These are phyloP conservation scores for Byssothecium circinans DNA, from an alignment of 2,329 filamentous ascomycete genomes.

Conservation along the genomic window DNA sequence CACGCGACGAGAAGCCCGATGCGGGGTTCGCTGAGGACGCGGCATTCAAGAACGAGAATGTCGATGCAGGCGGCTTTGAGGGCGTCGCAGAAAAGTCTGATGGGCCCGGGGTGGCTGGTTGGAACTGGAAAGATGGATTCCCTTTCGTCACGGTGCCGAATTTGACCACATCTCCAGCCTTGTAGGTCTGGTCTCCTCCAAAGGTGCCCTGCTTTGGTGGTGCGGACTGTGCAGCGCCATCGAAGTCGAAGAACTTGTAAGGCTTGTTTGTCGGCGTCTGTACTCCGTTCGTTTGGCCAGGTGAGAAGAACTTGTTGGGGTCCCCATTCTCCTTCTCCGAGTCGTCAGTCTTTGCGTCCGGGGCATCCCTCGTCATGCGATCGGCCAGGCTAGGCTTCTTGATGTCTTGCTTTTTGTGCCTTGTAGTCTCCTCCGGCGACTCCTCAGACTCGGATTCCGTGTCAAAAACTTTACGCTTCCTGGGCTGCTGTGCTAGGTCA, in stretches of 20 bases:
- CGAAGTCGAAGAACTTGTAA: constrained; percentile 34
- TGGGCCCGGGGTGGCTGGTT: constrained; percentile 29
- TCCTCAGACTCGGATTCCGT: constrained; percentile 30
- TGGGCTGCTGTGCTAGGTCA: constrained; percentile 1
- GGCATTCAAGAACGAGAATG: constrained; percentile 29
- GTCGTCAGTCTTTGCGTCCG: constrained; percentile 15
- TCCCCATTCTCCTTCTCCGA: constrained; percentile 27
- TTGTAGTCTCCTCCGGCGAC: constrained; percentile 29
- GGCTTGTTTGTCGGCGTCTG: constrained; percentile 30
- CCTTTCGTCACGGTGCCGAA: constrained; percentile 31
- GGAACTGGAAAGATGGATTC: constrained; percentile 28
- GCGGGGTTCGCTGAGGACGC: constrained; percentile 27
- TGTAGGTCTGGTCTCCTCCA: constrained; percentile 42
- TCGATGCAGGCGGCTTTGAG: constrained; percentile 23
- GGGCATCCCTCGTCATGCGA: constrained; percentile 28
- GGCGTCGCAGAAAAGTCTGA: constrained; percentile 32
- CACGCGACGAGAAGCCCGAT: constrained; percentile 40
- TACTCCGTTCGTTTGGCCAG: constrained; percentile 26
- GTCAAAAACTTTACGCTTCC: constrained; percentile 23
- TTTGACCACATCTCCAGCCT: constrained; percentile 39
- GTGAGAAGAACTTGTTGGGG: constrained; percentile 7
- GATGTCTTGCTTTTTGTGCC: constrained; percentile 21
- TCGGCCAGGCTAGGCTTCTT: constrained; percentile 29
- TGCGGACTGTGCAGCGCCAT: constrained; percentile 26
- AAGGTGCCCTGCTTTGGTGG: constrained; percentile 32